Evolutionary conservation across 345 rosid species (phyloP).

Genomic region (Theobroma cacao): DNA sequence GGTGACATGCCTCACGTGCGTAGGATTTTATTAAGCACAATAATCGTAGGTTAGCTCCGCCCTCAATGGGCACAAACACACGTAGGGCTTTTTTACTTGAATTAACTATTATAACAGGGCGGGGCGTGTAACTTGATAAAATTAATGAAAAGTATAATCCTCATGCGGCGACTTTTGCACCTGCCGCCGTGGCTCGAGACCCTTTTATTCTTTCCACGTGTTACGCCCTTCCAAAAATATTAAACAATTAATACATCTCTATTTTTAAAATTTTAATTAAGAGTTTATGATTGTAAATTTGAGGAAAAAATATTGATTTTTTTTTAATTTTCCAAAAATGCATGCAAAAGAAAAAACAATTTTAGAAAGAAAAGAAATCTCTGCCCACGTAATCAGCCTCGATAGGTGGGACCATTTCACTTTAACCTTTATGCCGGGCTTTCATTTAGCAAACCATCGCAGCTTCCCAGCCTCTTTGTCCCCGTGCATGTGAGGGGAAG

Average conservation of each 20-base stretch:
- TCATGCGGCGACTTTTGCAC: conserved; percentile 3
- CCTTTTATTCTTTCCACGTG: conserved; percentile 7
- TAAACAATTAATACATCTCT: too few relatives aligned
- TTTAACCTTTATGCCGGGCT: neutral
- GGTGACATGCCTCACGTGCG: neutral
- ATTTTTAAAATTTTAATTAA: too few relatives aligned
- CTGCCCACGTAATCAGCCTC: neutral
- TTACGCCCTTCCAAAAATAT: neutral
- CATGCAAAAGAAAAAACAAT: too few relatives aligned
- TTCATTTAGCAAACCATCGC: neutral
- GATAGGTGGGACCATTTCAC: neutral
- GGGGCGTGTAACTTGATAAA: too few relatives aligned
- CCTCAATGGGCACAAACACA: neutral
- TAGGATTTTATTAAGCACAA: neutral
- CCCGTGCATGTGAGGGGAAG: neutral
- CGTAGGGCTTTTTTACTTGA: neutral
- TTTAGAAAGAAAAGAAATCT: neutral
- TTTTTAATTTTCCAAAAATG: neutral
- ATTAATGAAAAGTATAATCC: neutral
- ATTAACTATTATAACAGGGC: too few relatives aligned
- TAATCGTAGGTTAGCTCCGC: neutral
- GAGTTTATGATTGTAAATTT: too few relatives aligned
- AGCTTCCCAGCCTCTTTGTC: neutral
- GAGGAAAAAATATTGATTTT: neutral
- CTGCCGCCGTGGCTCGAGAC: neutral